These are phyloP conservation scores for Ramaria sp. DNA, from an alignment of 768 basidiomycete genomes.

Conservation along the genomic window DNA sequence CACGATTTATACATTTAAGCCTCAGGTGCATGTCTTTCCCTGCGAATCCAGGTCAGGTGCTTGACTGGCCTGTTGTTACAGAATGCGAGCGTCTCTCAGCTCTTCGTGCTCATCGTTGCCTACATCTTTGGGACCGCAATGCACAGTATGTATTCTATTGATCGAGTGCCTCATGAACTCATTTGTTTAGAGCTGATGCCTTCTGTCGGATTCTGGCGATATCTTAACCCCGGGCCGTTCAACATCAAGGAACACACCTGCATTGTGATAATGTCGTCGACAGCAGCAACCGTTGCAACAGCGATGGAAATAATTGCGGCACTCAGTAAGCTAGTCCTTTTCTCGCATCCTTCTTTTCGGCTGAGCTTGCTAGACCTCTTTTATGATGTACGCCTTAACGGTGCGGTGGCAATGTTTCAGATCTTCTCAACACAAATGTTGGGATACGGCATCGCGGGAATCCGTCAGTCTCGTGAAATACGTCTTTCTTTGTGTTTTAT, in stretches of 20 bases:
- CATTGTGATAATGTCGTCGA: slow-evolving; percentile 51
- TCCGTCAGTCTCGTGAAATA: slow-evolving; percentile 17
- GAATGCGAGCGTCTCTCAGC: slow-evolving; percentile 42
- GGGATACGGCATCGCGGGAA: slow-evolving; percentile 29
- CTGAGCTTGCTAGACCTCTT: slow-evolving; percentile 33
- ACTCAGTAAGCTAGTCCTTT: slow-evolving; percentile 23
- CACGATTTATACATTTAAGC: slow-evolving; percentile 28
- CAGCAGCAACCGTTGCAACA: slow-evolving; percentile 45
- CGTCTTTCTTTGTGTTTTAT: slow-evolving; percentile 9
- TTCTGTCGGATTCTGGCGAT: slow-evolving; percentile 37
- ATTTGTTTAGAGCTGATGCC: slow-evolving; percentile 27
- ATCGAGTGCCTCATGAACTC: neutral
- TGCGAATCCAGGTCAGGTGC: neutral
- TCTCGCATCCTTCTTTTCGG: neutral
- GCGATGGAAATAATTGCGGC: slow-evolving; percentile 53
- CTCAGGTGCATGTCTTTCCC: slow-evolving; percentile 16
- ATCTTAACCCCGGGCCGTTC: slow-evolving; percentile 53
- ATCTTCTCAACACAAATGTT: slow-evolving; percentile 41
- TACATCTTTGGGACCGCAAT: slow-evolving; percentile 42
- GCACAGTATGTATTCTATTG: slow-evolving; percentile 30
- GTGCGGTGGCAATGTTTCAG: slow-evolving; percentile 43
- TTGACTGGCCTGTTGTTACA: slow-evolving; percentile 26
- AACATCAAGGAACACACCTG: slow-evolving; percentile 55
- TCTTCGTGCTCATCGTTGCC: slow-evolving; percentile 47
- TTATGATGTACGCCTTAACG: slow-evolving; percentile 38